phyloP scores from a whole-genome alignment of 108 stramenopile genomes.

The Chaetoceros tenuissimus region DNA sequence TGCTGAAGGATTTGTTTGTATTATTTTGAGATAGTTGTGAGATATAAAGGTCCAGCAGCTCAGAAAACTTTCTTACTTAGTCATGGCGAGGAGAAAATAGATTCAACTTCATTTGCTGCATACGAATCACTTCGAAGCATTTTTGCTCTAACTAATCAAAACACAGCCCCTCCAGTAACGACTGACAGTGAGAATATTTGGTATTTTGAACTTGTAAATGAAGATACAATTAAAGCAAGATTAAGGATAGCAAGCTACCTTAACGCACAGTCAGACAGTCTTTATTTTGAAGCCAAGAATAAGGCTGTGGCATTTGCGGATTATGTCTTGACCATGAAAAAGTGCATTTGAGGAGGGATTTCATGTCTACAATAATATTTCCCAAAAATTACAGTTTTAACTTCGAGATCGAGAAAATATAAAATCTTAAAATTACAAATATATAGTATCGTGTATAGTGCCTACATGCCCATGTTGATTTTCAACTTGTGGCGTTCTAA shows the following conservation, averaged over 20 bases:
- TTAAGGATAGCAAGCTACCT: constrained; percentile 64
- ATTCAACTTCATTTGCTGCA: constrained; percentile 39
- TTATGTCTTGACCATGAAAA: constrained; percentile 43
- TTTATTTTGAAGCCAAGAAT: constrained; percentile 74
- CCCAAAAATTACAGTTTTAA: no score
- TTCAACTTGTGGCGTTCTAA: no score
- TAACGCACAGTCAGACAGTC: constrained; percentile 61
- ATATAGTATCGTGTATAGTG: no score
- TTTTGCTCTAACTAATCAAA: constrained; percentile 78
- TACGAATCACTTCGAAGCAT: constrained; percentile 67
- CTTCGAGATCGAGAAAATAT: no score
- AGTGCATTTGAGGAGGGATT: constrained; percentile 3
- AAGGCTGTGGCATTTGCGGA: constrained; percentile 69
- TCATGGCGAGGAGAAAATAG: constrained; percentile 25
- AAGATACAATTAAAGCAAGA: constrained; percentile 33
- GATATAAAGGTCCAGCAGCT: constrained; percentile 78
- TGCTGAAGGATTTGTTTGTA: no score
- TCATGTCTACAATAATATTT: no score
- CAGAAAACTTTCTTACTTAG: constrained; percentile 68
- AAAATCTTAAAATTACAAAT: no score
- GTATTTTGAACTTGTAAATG: constrained; percentile 38
- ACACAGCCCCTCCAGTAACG: constrained; percentile 72
- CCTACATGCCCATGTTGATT: no score
- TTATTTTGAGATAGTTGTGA: no score
- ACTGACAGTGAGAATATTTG: constrained; percentile 72